Evolutionary conservation across 257 asterid species (phyloP).

Genomic region (Petunia axillaris): DNA sequence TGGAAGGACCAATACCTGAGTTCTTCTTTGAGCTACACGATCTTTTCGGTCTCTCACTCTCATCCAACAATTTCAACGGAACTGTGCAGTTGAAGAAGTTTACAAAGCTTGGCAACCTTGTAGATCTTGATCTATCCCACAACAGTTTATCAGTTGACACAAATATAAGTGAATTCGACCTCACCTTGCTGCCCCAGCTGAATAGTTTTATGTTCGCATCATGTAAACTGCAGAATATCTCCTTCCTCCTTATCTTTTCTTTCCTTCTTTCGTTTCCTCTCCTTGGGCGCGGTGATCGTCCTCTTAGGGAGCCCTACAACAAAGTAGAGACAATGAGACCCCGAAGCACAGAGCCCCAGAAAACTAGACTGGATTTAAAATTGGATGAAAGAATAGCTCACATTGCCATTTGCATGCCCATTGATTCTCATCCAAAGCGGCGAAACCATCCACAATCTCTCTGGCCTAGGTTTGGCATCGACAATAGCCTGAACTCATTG

Average conservation of each 20-base stretch:
- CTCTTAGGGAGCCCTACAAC: too few relatives aligned
- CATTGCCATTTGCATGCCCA: too few relatives aligned
- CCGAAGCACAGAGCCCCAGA: too few relatives aligned
- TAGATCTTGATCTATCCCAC: conserved; percentile 20
- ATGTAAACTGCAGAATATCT: conserved; percentile 50
- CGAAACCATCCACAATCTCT: too few relatives aligned
- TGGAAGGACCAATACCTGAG: conserved; percentile 29
- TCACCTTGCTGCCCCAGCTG: conserved; percentile 32
- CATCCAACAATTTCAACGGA: conserved; percentile 29
- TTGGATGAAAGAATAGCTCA: too few relatives aligned
- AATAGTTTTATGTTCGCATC: conserved; percentile 42
- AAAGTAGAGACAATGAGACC: too few relatives aligned
- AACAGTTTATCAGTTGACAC: conserved; percentile 31
- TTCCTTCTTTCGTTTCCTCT: too few relatives aligned
- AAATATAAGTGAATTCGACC: conserved; percentile 1
- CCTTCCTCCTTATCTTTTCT: conserved; percentile 29
- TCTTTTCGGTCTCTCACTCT: conserved; percentile 8
- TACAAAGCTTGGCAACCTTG: conserved; percentile 11
- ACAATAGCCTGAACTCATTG: too few relatives aligned
- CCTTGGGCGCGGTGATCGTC: too few relatives aligned
- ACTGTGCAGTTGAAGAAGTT: conserved; percentile 27
- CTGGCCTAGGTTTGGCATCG: too few relatives aligned
- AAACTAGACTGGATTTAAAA: too few relatives aligned
- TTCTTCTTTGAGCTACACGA: conserved; percentile 17
- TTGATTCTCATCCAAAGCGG: too few relatives aligned